Evolutionary conservation across 2,329 filamentous ascomycete species (phyloP), one percentile per base, ranked within the genome.

Genomic region (Colletotrichum destructivum): DNA sequence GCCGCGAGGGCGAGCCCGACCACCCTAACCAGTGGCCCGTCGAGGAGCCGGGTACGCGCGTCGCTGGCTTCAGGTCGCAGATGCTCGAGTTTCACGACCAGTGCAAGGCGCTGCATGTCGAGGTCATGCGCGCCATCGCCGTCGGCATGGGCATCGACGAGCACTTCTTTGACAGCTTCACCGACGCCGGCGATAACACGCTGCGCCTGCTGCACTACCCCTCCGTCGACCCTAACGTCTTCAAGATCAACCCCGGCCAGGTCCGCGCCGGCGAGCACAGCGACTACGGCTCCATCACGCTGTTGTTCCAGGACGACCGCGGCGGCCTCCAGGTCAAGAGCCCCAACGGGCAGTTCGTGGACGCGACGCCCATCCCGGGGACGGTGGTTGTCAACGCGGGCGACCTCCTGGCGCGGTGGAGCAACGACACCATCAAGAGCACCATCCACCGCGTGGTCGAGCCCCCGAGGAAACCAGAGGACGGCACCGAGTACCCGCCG

Each of bases 381-480:
- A 95, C 94, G 0, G 92, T 96, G 51, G 94, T 98, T 13, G 89
- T 98, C 74, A 98, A 98, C 78, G 95, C 95, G 0, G 95, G 95
- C 1, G 95, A 98, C 79, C 80, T 98, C 75, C 84, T 98, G 61
- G 92, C 94, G 1, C 87, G 95, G 63, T 98, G 95, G 95, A 94
- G 93, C 74, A 98, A 98, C 78, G 94, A 97, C 78, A 93, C 89
- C 5, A 97, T 98, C 83, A 95, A 93, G 84, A 96, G 93, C 79
- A 98, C 95, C 4, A 90, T 95, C 72, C 95, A 98, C 81, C 90
- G 95, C 13, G 95, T 98, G 0, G 93, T 98, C 6, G 93, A 98
- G 83, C 95, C 95, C 2, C 93, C 94, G 0, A 84, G 85, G 18
- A 87, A 86, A 4, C 84, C 83, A 3, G 83, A 82, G 9, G 87